A percentile compares a stretch with the other conserved stretches of the same genome.
Conservation (phyloP, 73 alveolate genomes). For the Paramecium pentaurelia region DNA sequence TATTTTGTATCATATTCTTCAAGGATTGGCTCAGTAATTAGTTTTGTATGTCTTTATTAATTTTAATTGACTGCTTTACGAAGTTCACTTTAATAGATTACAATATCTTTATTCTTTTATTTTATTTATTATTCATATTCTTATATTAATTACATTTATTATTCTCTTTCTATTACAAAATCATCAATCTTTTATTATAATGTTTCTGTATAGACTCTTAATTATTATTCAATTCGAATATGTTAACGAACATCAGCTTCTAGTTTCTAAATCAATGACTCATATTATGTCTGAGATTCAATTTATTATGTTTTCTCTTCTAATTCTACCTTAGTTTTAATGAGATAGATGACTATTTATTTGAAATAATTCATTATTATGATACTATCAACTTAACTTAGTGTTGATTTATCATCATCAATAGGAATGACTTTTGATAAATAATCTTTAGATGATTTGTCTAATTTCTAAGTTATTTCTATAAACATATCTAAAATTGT, state of each 20-base stretch:
- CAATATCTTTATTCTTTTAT: not conserved
- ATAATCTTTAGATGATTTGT: not conserved
- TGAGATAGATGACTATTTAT: slow-evolving; percentile 11
- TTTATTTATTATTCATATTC: not conserved
- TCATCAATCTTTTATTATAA: not conserved
- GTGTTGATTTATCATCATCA: not conserved
- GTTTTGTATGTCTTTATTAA: not conserved
- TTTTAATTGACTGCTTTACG: not conserved
- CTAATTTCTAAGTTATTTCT: not conserved
- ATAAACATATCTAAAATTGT: not conserved
- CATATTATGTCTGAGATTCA: not conserved
- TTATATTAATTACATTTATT: not conserved
- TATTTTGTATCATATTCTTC: not conserved
- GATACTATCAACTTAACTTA: not conserved
- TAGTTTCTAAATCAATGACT: not conserved
- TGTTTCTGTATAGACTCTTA: slow-evolving; percentile 2
- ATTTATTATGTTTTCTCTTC: not conserved
- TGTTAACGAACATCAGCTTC: slow-evolving; percentile 27
- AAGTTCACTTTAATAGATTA: not conserved
- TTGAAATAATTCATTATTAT: not conserved
- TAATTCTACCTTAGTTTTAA: slow-evolving; percentile 2
- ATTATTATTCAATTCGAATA: not conserved
- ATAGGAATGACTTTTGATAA: not conserved
- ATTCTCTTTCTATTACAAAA: not conserved
- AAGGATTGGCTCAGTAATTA: not conserved